Base-by-base conservation (phyloP, 1,284 basidiomycete genomes). In the Ceratobasidium sp. region DNA sequence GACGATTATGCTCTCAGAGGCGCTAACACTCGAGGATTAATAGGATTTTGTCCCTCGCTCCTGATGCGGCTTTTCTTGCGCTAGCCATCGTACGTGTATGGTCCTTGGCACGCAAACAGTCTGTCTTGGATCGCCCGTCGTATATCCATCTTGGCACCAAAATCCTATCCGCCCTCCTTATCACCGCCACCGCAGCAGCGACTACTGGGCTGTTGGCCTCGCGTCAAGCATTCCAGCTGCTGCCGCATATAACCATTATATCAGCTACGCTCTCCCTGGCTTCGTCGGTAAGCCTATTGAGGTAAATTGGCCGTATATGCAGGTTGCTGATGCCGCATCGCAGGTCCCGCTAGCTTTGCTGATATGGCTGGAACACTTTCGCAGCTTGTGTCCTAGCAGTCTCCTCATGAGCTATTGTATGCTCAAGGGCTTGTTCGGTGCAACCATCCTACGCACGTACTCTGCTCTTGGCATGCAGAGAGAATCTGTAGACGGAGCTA, bases 341-440 rank as follows among this genome's bases (percentile, higher is more conserved):
- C 28, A 69, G 67, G 51, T 69, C 10, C 15, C 26, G 6, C 26
- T 69, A 10, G 33, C n/a, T 51, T n/a, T 40, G 6, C 49, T 69
- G 4, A 13, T 55, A 51, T 69, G 67, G 67, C 26, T 69, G 3
- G 67, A 69, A 33, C 67, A 69, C 23, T 69, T 69, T 33, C 67
- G 67, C 15, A 69, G 28, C 12, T 51, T 55, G 20, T 10, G 67
- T n/a, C 67, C 67, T 1, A 69, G 67, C 67, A 69, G 49, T 15
- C 67, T 69, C 28, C 18, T 55, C 49, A 69, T 69, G 67, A 53
- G 49, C 13, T 69, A 69, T 40, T 49, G 67, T 28, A 20, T 69
- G 20, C 49, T 53, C 67, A 69, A 69, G 39, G 67, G 67, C 5
- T n/a, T 69, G 13, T 69, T 69, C n/a, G 67, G 67, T 4, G 67